Evolutionary conservation across 1,284 basidiomycete species (phyloP).

Genomic region (Pseudozyma thailandica): DNA sequence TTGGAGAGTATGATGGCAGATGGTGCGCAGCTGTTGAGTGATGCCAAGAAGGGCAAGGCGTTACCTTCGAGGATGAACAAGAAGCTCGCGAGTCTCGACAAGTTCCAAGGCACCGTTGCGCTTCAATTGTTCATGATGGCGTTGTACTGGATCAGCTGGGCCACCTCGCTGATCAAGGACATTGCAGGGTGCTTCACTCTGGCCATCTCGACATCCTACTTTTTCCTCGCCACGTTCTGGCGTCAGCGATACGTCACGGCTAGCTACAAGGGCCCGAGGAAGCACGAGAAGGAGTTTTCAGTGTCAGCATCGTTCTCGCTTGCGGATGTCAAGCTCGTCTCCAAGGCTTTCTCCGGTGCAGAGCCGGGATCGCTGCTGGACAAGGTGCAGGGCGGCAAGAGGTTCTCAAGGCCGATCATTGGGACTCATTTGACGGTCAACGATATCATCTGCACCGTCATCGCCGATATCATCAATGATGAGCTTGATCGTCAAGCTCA

Average conservation of each 20-base stretch:
- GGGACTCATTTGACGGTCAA: slow-evolving; percentile 64
- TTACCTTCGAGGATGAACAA: slow-evolving; percentile 59
- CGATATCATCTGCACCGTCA: slow-evolving; percentile 62
- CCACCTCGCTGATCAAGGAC: slow-evolving; percentile 28
- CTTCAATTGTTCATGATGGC: slow-evolving; percentile 56
- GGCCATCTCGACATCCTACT: slow-evolving; percentile 46
- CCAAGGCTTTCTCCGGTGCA: slow-evolving; percentile 63
- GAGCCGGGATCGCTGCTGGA: slow-evolving; percentile 52
- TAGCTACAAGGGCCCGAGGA: slow-evolving; percentile 45
- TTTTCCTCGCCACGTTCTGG: slow-evolving; percentile 53
- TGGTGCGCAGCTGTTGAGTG: slow-evolving; percentile 43
- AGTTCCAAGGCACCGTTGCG: slow-evolving; percentile 36
- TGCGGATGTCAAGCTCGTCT: slow-evolving; percentile 61
- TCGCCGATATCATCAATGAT: slow-evolving; percentile 58
- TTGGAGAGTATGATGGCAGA: slow-evolving; percentile 57
- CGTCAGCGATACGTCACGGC: slow-evolving; percentile 54
- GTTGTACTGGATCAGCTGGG: slow-evolving; percentile 53
- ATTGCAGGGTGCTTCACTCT: slow-evolving; percentile 42
- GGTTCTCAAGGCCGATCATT: slow-evolving; percentile 31
- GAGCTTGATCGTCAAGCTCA: slow-evolving; percentile 40
- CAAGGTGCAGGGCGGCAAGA: slow-evolving; percentile 35
- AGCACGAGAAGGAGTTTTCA: slow-evolving; percentile 52
- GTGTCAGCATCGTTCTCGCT: slow-evolving; percentile 41
- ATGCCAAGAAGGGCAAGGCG: slow-evolving; percentile 54
- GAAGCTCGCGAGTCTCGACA: slow-evolving; percentile 56